Base-by-base conservation (phyloP, 1,284 basidiomycete genomes). In the Volvariella volvacea region DNA sequence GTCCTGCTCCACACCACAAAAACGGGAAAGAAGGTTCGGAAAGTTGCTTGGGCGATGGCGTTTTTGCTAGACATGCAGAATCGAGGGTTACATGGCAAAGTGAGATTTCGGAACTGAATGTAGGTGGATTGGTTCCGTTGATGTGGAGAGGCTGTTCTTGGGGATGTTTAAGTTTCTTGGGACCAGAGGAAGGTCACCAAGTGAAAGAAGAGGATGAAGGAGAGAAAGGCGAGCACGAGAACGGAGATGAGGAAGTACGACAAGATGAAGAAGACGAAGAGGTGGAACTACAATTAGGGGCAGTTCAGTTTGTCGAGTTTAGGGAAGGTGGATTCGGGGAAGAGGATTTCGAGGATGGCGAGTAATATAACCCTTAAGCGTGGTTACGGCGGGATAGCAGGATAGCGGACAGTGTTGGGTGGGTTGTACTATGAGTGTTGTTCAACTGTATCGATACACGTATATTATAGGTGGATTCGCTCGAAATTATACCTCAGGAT, bases 31-130 rank as follows among this genome's bases (percentile, higher is more conserved):
- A 21, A 4, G 39, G 7, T 22, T n/a, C 4, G 6, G 16, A 7
- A 17, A 15, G 28, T n/a, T n/a, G n/a, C n/a, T n/a, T n/a, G 19
- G 43, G 40, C 14, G 22, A 45, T 46, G 55, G 53, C n/a, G 59
- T 76, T 8, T 88, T 81, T 51, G 69, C 83, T 10, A 59, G 56
- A 19, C 79, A 73, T 43, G 73, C 72, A 0, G 83, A 83, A 53
- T 76, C 83, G 56, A 62, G 81, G 37, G 73, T 71, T 49, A 75
- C 78, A 3, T 88, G 86, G 85, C 80, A 80, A 56, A 63, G 59
- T 2, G 60, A 51, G 10, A 60, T 87, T 33, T 80, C 75, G 0
- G 76, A 77, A 3, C 64, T 71, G 22, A 57, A 65, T 7, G 64
- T 83, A 0, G 78, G 76, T 9, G 71, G 70, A 10, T 52, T 62